Evolutionary conservation across 1,284 basidiomycete species (phyloP).

Genomic region (Laetiporus sulphureus): DNA sequence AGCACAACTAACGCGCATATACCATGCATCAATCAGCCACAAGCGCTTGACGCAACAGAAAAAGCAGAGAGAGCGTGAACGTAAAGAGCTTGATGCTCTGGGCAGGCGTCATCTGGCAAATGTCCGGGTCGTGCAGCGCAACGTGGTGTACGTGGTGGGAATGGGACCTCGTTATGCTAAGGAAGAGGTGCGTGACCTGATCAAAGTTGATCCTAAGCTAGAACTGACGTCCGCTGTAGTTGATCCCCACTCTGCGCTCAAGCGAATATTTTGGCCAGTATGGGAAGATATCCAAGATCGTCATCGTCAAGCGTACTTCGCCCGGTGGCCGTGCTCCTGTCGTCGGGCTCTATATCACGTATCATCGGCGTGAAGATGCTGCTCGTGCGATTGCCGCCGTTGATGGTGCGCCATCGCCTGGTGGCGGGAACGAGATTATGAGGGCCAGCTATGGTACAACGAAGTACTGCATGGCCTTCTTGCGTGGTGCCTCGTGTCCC

Average conservation of each 20-base stretch:
- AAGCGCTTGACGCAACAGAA: constrained; percentile 95
- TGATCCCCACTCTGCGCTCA: constrained; percentile 90
- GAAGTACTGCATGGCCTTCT: constrained; percentile 96
- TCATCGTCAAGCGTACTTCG: constrained; percentile 85
- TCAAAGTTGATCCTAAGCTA: constrained; percentile 4
- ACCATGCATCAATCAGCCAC: too few species aligned
- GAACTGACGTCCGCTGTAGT: constrained; percentile 40
- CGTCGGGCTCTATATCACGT: constrained; percentile 95
- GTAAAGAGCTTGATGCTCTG: constrained; percentile 89
- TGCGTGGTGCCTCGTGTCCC: constrained; percentile 82
- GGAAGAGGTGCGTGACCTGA: constrained; percentile 73
- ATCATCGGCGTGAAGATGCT: constrained; percentile 92
- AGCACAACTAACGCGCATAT: too few species aligned
- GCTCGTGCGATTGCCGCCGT: constrained; percentile 89
- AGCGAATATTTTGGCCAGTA: constrained; percentile 99
- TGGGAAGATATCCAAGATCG: constrained; percentile 95
- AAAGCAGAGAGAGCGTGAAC: constrained; percentile 88
- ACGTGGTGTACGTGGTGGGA: constrained; percentile 94
- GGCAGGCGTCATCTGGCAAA: constrained; percentile 88
- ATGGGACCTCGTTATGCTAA: constrained; percentile 87
- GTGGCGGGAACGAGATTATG: constrained; percentile 76
- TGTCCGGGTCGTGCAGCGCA: constrained; percentile 94
- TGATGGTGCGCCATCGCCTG: constrained; percentile 84
- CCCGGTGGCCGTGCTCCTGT: constrained; percentile 71
- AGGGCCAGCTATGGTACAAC: constrained; percentile 95